Base-by-base conservation (phyloP, 176 grass and related monocot species). In the Canna indica region DNA sequence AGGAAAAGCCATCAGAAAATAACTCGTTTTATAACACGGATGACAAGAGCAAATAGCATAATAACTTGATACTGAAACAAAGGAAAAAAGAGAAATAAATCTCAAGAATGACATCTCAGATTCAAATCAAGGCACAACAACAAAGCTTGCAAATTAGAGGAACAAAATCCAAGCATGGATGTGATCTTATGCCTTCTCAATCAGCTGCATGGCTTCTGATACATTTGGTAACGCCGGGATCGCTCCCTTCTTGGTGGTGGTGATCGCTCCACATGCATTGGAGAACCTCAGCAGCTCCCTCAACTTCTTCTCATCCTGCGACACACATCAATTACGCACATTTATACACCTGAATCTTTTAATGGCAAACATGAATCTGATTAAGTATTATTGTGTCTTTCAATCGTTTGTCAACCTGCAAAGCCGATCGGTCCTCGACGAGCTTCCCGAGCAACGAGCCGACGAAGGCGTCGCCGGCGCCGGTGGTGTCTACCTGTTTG, bases 251-350 rank as follows among this genome's bases (percentile, higher is more conserved):
- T 70, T 70, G 44, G 68, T 70, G 16, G 68, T 48, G 25, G 68
- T 70, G 68, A 70, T 70, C n/a, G 68, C 68, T 32, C 68, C 68
- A 14, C 68, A 70, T 18, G 68, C 68, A 30, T 70, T 70, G 28
- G 42, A 9, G 20, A 70, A 70, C 29, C 8, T 47, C 44, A 70
- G 68, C 26, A 70, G 14, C 16, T 52, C 41, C 68, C 45, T 70
- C 7, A 70, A 48, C 46, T 70, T 70, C 44, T 70, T 33, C 45
- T 70, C 68, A 48, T 70, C 68, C 68, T 70, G 68, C 68, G 50
- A 32, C 22, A 29, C 26, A 12, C 11, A 14, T 15, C 25, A n/a
- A 61, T 31, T 61, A 11, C 9, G 3, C 26, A 31, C 28, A 16
- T 13, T 14, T 15, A 15, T 60, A 2, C 26, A 25, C n/a, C n/a